These are phyloP conservation scores for Hansenula sp. DNA, from an alignment of 1,139 yeast genomes.

Conservation along the genomic window DNA sequence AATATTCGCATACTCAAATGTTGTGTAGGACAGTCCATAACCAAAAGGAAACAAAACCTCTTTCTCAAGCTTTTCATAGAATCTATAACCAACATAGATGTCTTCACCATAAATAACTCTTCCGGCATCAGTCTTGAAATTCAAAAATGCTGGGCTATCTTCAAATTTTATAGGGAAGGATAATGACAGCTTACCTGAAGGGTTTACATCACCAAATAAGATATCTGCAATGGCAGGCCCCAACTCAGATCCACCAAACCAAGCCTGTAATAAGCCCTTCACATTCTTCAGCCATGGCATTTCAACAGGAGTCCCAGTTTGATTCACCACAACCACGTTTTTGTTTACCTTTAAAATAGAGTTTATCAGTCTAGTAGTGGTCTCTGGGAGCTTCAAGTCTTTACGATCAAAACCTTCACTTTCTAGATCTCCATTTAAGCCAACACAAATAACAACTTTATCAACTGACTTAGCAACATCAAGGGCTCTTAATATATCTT, in stretches of 20 bases:
- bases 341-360: constrained; percentile 45
- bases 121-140: constrained; percentile 42
- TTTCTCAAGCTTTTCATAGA: constrained; percentile 46
- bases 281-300: constrained; percentile 53
- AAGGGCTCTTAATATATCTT: constrained; percentile 36
- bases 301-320: constrained; percentile 60
- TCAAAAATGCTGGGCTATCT: constrained; percentile 50
- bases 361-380: constrained; percentile 41
- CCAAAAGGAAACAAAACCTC: constrained; percentile 58
- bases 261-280: constrained; percentile 47
- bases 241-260: constrained; percentile 45
- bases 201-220: constrained; percentile 60
- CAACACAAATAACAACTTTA: constrained; percentile 42
- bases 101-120: constrained; percentile 46
- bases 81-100: constrained; percentile 57
- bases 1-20: constrained; percentile 33
- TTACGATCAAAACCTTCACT: constrained; percentile 35
- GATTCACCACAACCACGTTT: constrained; percentile 52
- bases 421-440: constrained; percentile 48
- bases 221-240: constrained; percentile 55
- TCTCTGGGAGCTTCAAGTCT: constrained; percentile 39
- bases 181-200: constrained; percentile 60
- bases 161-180: constrained; percentile 47
- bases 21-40: constrained; percentile 56
- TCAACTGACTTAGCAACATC: constrained; percentile 42